Evolutionary conservation across 2,329 filamentous ascomycete species (phyloP).

Genomic region (Lecanicillium sp.): DNA sequence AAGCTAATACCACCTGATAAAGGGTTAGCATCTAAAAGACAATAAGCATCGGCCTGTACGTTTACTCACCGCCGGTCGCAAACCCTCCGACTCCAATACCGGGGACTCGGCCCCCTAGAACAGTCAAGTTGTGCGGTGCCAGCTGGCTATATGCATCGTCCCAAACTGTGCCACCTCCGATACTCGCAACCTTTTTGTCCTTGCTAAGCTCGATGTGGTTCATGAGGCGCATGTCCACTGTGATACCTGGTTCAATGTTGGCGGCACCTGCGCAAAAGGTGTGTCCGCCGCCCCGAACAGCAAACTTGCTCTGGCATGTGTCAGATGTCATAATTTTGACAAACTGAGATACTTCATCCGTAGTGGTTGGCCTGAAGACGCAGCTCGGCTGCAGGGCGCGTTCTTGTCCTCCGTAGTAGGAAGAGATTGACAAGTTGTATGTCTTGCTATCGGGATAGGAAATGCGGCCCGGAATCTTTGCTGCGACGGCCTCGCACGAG

Average conservation of each 20-base stretch:
- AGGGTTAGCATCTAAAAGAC: slow-evolving; percentile 6
- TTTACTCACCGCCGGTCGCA: no score
- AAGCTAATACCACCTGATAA: slow-evolving; percentile 11
- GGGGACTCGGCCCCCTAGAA: slow-evolving; percentile 30
- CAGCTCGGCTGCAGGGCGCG: background rate
- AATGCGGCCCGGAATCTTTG: no score
- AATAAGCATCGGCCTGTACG: no score
- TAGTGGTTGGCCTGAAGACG: background rate
- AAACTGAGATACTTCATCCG: background rate
- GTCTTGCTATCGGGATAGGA: no score
- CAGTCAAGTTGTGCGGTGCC: slow-evolving; percentile 15
- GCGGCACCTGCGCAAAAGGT: slow-evolving; percentile 30
- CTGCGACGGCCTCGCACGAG: no score
- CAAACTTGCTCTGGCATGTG: slow-evolving; percentile 12
- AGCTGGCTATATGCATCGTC: slow-evolving; percentile 8
- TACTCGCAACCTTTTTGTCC: slow-evolving; percentile 18
- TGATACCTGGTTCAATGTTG: slow-evolving; percentile 28
- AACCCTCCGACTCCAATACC: slow-evolving; percentile 14
- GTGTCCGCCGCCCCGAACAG: slow-evolving; percentile 36
- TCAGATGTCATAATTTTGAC: slow-evolving; percentile 8
- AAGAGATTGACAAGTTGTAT: no score
- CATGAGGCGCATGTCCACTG: slow-evolving; percentile 28
- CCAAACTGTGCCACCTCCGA: slow-evolving; percentile 37
- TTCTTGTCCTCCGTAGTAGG: background rate
- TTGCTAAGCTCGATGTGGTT: slow-evolving; percentile 18